These are phyloP conservation scores for Avicennia marina DNA, from an alignment of 257 asterid species.

Conservation along the genomic window DNA sequence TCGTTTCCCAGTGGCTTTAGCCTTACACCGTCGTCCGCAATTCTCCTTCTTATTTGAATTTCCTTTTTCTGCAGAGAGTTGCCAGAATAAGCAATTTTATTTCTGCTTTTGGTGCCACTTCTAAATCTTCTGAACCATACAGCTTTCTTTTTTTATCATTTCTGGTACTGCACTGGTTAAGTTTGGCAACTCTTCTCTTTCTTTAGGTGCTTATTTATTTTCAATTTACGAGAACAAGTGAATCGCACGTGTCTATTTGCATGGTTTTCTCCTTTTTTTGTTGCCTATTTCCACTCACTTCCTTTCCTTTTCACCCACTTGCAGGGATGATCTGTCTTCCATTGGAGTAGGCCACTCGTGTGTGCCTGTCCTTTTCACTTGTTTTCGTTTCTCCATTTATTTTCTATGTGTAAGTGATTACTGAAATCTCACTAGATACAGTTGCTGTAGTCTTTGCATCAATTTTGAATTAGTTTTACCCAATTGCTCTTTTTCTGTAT, in stretches of 20 bases:
- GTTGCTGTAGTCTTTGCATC: background rate
- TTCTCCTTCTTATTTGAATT: too few relatives aligned
- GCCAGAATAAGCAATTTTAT: conserved; percentile 12
- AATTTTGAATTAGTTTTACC: background rate
- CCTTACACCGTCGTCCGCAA: background rate
- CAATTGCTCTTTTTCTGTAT: background rate
- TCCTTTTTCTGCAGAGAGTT: background rate
- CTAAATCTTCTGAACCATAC: conserved; percentile 14
- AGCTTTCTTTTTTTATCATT: conserved; percentile 8
- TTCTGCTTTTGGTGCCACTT: background rate
- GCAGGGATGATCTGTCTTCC: conserved; percentile 4
- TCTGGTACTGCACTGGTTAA: conserved; percentile 6
- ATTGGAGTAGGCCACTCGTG: background rate
- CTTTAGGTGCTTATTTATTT: conserved; percentile 12
- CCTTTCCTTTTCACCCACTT: conserved; percentile 20
- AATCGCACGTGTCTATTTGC: conserved; percentile 38
- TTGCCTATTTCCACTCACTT: conserved; percentile 27
- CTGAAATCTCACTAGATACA: background rate
- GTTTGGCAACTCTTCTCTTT: background rate
- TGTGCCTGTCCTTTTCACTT: background rate
- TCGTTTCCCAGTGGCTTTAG: conserved; percentile 14
- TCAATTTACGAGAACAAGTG: conserved; percentile 5
- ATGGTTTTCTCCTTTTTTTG: conserved; percentile 26
- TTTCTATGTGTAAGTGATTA: conserved; percentile 1
- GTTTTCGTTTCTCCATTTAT: background rate